Evolutionary conservation across 78 protist species (phyloP).

Genomic region (Pigoraptor vietnamica): DNA sequence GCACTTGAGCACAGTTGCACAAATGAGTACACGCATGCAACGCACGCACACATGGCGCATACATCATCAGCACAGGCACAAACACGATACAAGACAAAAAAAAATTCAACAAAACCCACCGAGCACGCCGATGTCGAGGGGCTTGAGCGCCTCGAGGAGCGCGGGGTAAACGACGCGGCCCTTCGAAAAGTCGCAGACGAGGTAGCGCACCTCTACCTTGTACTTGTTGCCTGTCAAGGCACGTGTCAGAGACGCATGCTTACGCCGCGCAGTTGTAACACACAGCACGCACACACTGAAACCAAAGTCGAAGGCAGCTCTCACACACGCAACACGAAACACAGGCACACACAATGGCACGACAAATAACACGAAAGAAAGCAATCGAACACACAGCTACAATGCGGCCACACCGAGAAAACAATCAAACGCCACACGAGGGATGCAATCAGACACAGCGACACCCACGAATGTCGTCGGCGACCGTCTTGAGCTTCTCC

Average conservation of each 20-base stretch:
- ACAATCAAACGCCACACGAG: not conserved
- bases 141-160: not conserved
- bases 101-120: not conserved
- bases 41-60: not conserved
- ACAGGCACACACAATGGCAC: not conserved
- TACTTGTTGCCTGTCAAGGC: slow-evolving; percentile 14
- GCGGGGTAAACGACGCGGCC: not conserved
- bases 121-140: slow-evolving; percentile 38
- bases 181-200: slow-evolving; percentile 36
- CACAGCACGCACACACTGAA: no score
- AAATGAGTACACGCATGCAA: no score
- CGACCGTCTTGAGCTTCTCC: slow-evolving; percentile 9
- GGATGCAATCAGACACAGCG: not conserved
- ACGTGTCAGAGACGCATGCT: not conserved
- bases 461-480: not conserved
- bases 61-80: not conserved
- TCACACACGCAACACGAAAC: no score
- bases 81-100: not conserved
- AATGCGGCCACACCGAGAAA: not conserved
- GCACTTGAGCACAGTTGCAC: no score
- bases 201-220: slow-evolving; percentile 32
- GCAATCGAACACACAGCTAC: no score
- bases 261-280: not conserved
- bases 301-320: no score
- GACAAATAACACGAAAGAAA: not conserved